Evolutionary conservation across 352 stramenopile genomes (phyloP).

Genomic region (Globisporangium alternatum): DNA sequence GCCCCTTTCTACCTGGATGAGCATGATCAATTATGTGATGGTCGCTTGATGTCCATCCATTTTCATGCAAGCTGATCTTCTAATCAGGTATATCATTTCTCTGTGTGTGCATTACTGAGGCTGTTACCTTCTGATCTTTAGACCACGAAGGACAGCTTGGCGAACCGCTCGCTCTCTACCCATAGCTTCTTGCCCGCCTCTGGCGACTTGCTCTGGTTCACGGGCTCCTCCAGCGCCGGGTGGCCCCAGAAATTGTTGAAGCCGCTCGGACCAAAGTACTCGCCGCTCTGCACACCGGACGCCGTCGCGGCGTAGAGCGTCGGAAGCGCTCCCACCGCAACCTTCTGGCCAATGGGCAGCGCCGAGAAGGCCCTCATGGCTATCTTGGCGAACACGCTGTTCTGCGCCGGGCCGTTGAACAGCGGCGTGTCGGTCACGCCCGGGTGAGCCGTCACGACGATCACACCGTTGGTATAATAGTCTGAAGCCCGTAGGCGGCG

Average conservation of each 20-base stretch:
- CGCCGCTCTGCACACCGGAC: conserved; percentile 19
- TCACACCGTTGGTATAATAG: conserved; percentile 21
- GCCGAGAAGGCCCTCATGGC: conserved; percentile 27
- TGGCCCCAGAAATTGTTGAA: conserved; percentile 28
- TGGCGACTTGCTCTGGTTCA: conserved; percentile 25
- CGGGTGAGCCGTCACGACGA: conserved; percentile 28
- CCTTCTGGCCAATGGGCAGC: conserved; percentile 36
- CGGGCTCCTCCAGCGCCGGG: conserved; percentile 32
- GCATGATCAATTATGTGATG: too few relatives aligned
- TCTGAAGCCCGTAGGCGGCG: conserved; percentile 23
- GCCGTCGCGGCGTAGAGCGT: conserved; percentile 43
- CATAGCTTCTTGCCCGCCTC: conserved; percentile 31
- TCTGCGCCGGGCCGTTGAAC: conserved; percentile 23
- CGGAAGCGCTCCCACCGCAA: conserved; percentile 40
- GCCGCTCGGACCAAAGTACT: conserved; percentile 34
- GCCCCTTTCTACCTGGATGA: neutral
- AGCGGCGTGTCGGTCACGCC: conserved; percentile 30
- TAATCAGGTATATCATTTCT: neutral
- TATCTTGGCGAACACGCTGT: conserved; percentile 26
- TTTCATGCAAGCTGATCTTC: neutral
- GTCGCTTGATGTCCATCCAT: neutral
- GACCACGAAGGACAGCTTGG: conserved; percentile 26
- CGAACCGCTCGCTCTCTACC: conserved; percentile 40
- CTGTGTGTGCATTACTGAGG: neutral
- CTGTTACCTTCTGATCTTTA: conserved; percentile 6